Base-by-base conservation (phyloP, 2,329 filamentous ascomycete species). In the Colletotrichum ledebouriae region DNA sequence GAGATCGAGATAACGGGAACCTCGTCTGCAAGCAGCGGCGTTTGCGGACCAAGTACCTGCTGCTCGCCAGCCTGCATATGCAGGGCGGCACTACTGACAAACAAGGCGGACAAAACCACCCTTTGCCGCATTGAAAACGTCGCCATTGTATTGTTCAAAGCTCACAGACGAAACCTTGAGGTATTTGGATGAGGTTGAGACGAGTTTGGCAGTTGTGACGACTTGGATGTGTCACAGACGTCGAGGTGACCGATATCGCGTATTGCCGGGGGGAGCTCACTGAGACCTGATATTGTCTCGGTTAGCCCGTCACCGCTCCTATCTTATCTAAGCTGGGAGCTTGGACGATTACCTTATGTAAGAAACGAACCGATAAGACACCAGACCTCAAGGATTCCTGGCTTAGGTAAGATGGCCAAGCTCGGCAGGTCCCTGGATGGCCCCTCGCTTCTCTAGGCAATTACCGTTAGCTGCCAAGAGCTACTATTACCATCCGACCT, bases 201-300 rank as follows among this genome's bases (percentile, higher is more conserved):
- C 56, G 61, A 39, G 33, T 17, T 66, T 50, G 42, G 13, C 34
- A 56, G 50, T 37, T 55, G 61, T 25, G 46, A 52, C 46, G 29
- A 34, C 22, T 25, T 33, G 59, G 34, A 34, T 65, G 55, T 60
- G 56, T 69, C 66, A 66, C 66, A 66, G 66, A 22, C 34, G 29
- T 52, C 20, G 22, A 56, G 42, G 17, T 29, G 62, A 42, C 61
- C 66, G 66, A 69, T 69, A 69, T 69, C 66, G 66, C 66, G 61
- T 12, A 39, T 39, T 29, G 29, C 6, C 29, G 7, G 29, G 29
- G 29, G 29, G 29, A 29, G 3, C 6, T 7, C 29, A 29, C 6
- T 29, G 29, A 29, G 29, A 29, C 6, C 37, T 12, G 37, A 56
- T 17, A 37, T 53, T 29, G 22, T 53, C 60, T 60, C 55, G 34